phyloP scores from a whole-genome alignment of 2,329 filamentous ascomycete genomes.

The Chaetomium sp. region DNA sequence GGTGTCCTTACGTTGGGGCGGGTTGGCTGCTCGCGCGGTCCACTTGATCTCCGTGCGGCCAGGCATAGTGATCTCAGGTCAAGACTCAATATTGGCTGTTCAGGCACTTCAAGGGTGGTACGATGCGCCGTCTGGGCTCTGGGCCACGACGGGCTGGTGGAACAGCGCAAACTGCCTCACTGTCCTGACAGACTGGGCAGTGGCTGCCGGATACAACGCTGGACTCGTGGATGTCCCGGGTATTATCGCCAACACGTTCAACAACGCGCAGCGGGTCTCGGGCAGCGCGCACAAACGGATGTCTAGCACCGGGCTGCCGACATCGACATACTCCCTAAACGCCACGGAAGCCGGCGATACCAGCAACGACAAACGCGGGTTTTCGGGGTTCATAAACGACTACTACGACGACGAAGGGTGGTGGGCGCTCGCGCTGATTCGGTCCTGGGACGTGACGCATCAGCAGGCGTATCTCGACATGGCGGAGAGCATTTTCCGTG shows the following conservation, averaged over 20 bases:
- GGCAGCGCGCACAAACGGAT: slow-evolving; percentile 36
- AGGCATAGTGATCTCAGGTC: slow-evolving; percentile 27
- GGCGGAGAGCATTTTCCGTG: slow-evolving; percentile 47
- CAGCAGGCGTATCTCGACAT: slow-evolving; percentile 42
- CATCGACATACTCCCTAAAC: slow-evolving; percentile 33
- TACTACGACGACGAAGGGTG: slow-evolving; percentile 58
- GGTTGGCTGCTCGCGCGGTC: slow-evolving; percentile 21
- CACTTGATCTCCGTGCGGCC: slow-evolving; percentile 14
- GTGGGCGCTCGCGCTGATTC: slow-evolving; percentile 56
- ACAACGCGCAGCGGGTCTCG: slow-evolving; percentile 36
- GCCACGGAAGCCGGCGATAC: not conserved
- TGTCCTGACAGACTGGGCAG: slow-evolving; percentile 49
- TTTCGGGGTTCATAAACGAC: slow-evolving; percentile 45
- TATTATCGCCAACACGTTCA: slow-evolving; percentile 40
- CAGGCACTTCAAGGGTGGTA: slow-evolving; percentile 55
- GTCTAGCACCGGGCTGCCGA: slow-evolving; percentile 30
- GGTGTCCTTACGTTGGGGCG: slow-evolving; percentile 21
- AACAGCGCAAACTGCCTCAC: slow-evolving; percentile 63
- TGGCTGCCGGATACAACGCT: slow-evolving; percentile 29
- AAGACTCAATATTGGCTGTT: slow-evolving; percentile 30
- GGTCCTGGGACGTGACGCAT: slow-evolving; percentile 45
- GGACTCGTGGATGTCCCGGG: slow-evolving; percentile 34
- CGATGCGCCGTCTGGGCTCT: slow-evolving; percentile 52
- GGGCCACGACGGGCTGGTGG: slow-evolving; percentile 65
- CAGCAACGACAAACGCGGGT: slow-evolving; percentile 26